phyloP scores from a whole-genome alignment of 1,284 basidiomycete genomes.

The Sparassis latifolia region DNA sequence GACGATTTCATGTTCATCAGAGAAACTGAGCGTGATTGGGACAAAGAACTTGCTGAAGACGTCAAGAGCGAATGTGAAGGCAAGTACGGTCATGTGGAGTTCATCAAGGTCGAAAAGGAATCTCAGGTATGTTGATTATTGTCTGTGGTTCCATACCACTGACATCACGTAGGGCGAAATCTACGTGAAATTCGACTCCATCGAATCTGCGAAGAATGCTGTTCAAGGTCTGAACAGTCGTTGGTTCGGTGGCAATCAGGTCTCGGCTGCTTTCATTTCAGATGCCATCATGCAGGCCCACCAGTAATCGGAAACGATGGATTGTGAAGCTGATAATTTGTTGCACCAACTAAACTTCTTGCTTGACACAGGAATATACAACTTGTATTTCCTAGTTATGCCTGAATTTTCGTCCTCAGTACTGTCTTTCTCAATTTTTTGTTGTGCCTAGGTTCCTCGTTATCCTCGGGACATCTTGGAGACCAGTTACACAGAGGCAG shows the following conservation, averaged over 20 bases:
- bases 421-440: constrained; percentile 12
- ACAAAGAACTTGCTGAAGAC: constrained; percentile 92
- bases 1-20: constrained; percentile 31
- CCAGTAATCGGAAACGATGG: constrained; percentile 37
- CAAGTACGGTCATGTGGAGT: constrained; percentile 85
- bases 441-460: constrained; percentile 17
- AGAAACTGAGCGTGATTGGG: constrained; percentile 96
- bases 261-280: constrained; percentile 82
- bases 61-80: constrained; percentile 90
- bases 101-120: constrained; percentile 92
- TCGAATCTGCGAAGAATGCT: constrained; percentile 79
- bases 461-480: constrained; percentile 7
- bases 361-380: constrained; percentile 8
- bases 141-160: neutral
- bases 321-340: neutral
- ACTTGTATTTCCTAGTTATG: constrained; percentile 13
- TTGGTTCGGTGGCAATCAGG: constrained; percentile 90
- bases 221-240: constrained; percentile 89
- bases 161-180: constrained; percentile 80
- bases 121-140: constrained; percentile 60
- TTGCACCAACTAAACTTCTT: constrained; percentile 10
- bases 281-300: constrained; percentile 92
- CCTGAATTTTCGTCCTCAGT: constrained; percentile 5
- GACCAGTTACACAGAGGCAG: constrained; percentile 22
- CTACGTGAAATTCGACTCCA: constrained; percentile 84